These are phyloP conservation scores for Debaryomycetaceae sp. DNA, from an alignment of 1,139 yeast species.

Conservation along the genomic window DNA sequence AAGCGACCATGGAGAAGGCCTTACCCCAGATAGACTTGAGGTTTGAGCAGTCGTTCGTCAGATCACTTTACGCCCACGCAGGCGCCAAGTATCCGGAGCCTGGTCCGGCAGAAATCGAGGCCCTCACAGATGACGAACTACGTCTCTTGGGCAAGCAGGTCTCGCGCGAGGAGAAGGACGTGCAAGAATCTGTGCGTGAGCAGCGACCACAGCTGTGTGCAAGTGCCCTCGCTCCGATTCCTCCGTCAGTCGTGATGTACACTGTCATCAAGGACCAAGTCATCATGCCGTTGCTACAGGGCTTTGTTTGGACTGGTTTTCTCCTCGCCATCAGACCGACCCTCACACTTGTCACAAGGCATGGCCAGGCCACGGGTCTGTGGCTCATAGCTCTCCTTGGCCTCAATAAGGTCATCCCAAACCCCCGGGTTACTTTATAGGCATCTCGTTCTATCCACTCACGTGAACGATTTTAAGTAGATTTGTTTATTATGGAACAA, in stretches of 20 bases:
- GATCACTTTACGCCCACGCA: constrained; percentile 42
- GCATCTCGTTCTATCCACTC: neutral
- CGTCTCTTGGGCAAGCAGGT: constrained; percentile 1
- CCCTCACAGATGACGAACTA: constrained; percentile 23
- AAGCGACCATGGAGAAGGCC: neutral
- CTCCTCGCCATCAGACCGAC: constrained; percentile 29
- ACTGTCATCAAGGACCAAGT: constrained; percentile 63
- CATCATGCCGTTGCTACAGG: constrained; percentile 60
- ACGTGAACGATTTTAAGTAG: neutral
- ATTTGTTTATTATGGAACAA: neutral
- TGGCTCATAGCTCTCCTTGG: neutral
- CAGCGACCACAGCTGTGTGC: neutral
- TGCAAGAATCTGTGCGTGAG: neutral
- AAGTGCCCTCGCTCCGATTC: constrained; percentile 34
- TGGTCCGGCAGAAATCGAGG: constrained; percentile 7
- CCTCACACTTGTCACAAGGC: neutral
- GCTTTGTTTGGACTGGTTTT: constrained; percentile 39
- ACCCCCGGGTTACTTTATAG: neutral
- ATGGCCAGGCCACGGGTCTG: neutral
- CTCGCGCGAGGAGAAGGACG: neutral
- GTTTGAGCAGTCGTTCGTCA: constrained; percentile 58
- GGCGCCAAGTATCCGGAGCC: constrained; percentile 6
- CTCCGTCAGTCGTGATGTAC: constrained; percentile 47
- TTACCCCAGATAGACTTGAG: constrained; percentile 42
- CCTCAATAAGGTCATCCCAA: neutral